phyloP scores from a whole-genome alignment of 768 basidiomycete genomes.

The Calocybe gangraenosa region DNA sequence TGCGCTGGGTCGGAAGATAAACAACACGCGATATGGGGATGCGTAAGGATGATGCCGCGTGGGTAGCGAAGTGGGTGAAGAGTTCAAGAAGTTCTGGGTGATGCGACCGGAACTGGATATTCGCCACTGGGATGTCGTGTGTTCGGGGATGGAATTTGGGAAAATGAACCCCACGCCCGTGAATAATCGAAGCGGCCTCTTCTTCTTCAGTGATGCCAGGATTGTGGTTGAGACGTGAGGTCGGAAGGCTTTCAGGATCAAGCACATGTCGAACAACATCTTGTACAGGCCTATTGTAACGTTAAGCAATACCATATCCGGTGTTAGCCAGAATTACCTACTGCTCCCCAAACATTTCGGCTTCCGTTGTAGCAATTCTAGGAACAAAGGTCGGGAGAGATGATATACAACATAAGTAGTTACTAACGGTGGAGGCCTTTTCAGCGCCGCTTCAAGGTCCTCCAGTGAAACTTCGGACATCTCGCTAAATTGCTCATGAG shows the following conservation, averaged over 20 bases:
- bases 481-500: constrained; percentile 1
- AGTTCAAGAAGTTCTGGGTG: constrained; percentile 62
- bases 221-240: constrained; percentile 12
- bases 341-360: constrained; percentile 14
- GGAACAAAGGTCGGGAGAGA: background rate
- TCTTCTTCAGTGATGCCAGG: constrained; percentile 31
- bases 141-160: constrained; percentile 57
- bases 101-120: constrained; percentile 81
- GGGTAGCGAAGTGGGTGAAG: constrained; percentile 79
- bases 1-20: constrained; percentile 68
- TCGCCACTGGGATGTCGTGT: constrained; percentile 73
- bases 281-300: constrained; percentile 3
- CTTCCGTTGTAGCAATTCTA: constrained; percentile 17
- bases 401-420: background rate
- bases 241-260: constrained; percentile 15
- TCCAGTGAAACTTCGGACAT: constrained; percentile 8
- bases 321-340: background rate
- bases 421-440: constrained; percentile 12
- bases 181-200: constrained; percentile 55
- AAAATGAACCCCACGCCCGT: constrained; percentile 54
- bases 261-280: constrained; percentile 4
- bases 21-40: constrained; percentile 70
- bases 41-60: constrained; percentile 80
- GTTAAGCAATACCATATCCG: background rate
- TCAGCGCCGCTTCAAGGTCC: constrained; percentile 9